phyloP scores from a whole-genome alignment of 2,329 filamentous ascomycete genomes.

The Fusarium praegraminearum region DNA sequence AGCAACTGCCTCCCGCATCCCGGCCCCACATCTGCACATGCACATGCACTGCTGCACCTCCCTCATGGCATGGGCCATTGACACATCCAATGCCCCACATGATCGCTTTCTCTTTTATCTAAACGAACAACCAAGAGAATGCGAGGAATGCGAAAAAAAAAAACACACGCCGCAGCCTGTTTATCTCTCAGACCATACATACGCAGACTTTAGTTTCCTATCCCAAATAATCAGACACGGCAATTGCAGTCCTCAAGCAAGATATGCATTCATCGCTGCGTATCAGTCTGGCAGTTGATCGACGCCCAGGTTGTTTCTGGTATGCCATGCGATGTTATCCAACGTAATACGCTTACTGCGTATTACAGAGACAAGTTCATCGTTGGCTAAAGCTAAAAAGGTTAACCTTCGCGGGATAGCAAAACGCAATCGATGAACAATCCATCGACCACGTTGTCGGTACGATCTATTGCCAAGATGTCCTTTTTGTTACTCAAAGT shows the following conservation, averaged over 20 bases:
- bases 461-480: background rate
- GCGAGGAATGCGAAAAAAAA: conserved; percentile 33
- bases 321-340: conserved; percentile 5
- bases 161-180: background rate
- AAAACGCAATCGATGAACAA: conserved; percentile 2
- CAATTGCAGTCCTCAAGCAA: background rate
- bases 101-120: background rate
- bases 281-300: conserved; percentile 15
- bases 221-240: background rate
- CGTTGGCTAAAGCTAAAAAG: conserved; percentile 4
- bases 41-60: conserved; percentile 4
- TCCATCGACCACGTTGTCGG: conserved; percentile 11
- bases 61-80: conserved; percentile 29
- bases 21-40: conserved; percentile 36
- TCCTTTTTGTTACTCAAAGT: conserved; percentile 4
- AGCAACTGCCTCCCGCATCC: conserved; percentile 17
- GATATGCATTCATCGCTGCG: background rate
- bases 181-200: background rate
- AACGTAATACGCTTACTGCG: conserved; percentile 19
- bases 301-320: conserved; percentile 1
- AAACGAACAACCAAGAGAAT: conserved; percentile 7
- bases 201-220: background rate
- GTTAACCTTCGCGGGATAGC: background rate
- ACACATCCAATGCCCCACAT: conserved; percentile 5
- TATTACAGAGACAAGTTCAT: background rate